These are phyloP conservation scores for Eucalyptus cloeziana DNA, from an alignment of 345 rosid species.

Conservation along the genomic window DNA sequence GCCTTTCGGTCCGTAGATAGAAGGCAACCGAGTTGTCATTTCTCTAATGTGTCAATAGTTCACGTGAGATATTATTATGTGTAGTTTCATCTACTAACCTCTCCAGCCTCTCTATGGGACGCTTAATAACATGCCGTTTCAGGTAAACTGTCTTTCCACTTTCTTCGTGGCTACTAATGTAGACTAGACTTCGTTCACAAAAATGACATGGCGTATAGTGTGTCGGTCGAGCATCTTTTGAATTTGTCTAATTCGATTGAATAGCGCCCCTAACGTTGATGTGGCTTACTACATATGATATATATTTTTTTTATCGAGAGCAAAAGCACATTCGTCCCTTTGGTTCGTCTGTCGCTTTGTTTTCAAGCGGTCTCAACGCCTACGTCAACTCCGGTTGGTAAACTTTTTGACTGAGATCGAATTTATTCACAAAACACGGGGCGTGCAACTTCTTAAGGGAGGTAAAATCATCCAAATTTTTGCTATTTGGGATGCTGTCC, in stretches of 20 bases:
- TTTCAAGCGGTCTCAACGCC: neutral
- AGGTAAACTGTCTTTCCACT: neutral
- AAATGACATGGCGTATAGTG: neutral
- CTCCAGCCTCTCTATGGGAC: neutral
- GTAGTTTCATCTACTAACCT: neutral
- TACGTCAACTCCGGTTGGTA: neutral
- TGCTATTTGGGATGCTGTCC: neutral
- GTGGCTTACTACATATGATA: neutral
- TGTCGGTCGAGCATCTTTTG: neutral
- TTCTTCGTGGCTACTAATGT: neutral
- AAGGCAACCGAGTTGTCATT: neutral
- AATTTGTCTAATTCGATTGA: neutral
- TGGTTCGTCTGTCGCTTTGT: neutral
- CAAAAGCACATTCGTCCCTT: neutral
- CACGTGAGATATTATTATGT: neutral
- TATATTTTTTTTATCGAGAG: neutral
- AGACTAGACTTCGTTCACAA: neutral
- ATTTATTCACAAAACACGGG: neutral
- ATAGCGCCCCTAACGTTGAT: neutral
- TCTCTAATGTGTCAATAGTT: neutral
- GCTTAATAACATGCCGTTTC: neutral
- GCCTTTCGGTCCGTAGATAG: neutral
- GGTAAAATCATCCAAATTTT: neutral
- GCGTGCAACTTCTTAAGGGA: neutral
- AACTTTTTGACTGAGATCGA: neutral